phyloP scores from a whole-genome alignment of 805 yeast species.

The Teunomyces gatunensis region DNA sequence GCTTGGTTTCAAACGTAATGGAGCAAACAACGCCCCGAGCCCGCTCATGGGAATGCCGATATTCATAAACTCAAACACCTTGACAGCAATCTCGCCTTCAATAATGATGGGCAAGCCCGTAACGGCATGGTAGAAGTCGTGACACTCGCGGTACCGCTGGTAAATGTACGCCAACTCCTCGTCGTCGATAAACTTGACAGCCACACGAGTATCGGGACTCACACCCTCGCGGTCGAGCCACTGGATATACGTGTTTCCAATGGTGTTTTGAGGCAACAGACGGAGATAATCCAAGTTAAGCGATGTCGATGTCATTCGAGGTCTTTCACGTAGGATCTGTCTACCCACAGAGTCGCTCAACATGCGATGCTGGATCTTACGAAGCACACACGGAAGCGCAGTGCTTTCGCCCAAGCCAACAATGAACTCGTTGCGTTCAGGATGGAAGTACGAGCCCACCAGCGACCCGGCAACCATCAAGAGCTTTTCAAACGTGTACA shows the following conservation, averaged over 20 bases:
- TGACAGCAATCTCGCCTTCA: constrained; percentile 96
- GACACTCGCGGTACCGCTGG: constrained; percentile 94
- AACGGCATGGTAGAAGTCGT: constrained; percentile 92
- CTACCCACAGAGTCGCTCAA: constrained; percentile 74
- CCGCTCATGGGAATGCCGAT: constrained; percentile 96
- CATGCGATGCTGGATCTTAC: constrained; percentile 67
- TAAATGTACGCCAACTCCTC: constrained; percentile 90
- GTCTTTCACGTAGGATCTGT: constrained; percentile 71
- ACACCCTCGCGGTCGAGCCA: constrained; percentile 89
- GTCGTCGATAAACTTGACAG: constrained; percentile 83
- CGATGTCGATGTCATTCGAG: constrained; percentile 74
- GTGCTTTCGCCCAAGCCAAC: constrained; percentile 90
- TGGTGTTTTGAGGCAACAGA: constrained; percentile 59
- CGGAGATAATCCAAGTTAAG: constrained; percentile 62
- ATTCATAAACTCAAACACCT: constrained; percentile 88
- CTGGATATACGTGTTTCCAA: constrained; percentile 75
- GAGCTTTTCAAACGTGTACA: constrained; percentile 58
- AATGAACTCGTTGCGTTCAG: constrained; percentile 70
- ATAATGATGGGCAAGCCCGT: constrained; percentile 86
- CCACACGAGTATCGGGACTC: constrained; percentile 89
- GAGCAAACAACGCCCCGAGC: constrained; percentile 86
- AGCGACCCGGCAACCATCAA: constrained; percentile 72
- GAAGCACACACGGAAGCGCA: constrained; percentile 68
- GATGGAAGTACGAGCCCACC: constrained; percentile 72
- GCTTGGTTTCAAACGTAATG: constrained; percentile 62